phyloP scores from a whole-genome alignment of 2,329 filamentous ascomycete species.

The Orbilia blumenaviensis region DNA sequence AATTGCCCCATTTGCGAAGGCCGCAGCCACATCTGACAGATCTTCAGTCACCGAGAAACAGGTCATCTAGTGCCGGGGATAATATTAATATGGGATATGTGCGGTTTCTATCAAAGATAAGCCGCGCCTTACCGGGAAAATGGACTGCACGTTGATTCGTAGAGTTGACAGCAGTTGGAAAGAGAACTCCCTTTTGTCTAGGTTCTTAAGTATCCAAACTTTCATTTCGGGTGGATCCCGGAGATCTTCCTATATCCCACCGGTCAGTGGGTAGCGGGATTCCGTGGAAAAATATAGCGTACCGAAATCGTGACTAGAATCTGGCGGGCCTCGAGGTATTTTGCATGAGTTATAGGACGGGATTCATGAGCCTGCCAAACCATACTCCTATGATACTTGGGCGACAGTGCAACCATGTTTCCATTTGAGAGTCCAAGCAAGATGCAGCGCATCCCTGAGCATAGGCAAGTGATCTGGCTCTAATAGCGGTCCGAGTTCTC shows the following conservation, averaged over 20 bases:
- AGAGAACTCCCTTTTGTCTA: conserved; percentile 89
- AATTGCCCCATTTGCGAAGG: conserved; percentile 94
- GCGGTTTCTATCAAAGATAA: no score
- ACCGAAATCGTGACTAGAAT: conserved; percentile 63
- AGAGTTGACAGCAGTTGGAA: conserved; percentile 89
- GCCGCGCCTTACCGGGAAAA: conserved; percentile 78
- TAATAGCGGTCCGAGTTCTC: conserved; percentile 59
- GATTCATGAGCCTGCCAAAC: conserved; percentile 64
- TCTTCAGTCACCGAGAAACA: conserved; percentile 90
- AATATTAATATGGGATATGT: no score
- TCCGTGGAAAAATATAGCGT: conserved; percentile 78
- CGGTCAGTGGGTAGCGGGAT: conserved; percentile 61
- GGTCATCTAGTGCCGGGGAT: conserved; percentile 64
- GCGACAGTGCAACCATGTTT: conserved; percentile 77
- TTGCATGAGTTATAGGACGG: conserved; percentile 84
- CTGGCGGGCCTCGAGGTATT: conserved; percentile 86
- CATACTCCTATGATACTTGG: conserved; percentile 33
- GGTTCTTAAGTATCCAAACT: conserved; percentile 96
- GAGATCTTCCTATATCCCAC: conserved; percentile 76
- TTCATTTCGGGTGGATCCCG: conserved; percentile 87
- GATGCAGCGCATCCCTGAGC: conserved; percentile 85
- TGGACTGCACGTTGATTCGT: conserved; percentile 85
- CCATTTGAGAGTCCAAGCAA: conserved; percentile 90
- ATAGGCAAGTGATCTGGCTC: conserved; percentile 79
- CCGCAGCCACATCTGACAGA: conserved; percentile 89